phyloP scores from a whole-genome alignment of 768 basidiomycete genomes.

The Termitomyces sp. region DNA sequence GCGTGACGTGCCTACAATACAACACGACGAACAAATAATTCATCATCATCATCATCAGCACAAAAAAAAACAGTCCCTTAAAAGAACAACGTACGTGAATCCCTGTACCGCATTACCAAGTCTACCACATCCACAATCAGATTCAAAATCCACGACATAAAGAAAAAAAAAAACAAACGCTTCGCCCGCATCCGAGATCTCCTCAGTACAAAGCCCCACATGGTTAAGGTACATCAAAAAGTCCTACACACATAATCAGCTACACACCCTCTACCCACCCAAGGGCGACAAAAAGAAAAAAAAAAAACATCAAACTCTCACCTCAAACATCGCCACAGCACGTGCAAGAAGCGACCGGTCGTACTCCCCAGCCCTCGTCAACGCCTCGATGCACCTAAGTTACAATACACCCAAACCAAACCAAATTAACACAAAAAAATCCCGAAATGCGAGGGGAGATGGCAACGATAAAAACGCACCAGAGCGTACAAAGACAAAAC shows the following conservation, averaged over 20 bases:
- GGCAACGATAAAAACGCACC: slow-evolving; percentile 34
- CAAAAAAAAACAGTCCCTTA: not conserved
- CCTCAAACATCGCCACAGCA: slow-evolving; percentile 89
- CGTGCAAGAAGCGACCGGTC: slow-evolving; percentile 59
- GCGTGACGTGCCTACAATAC: slow-evolving; percentile 74
- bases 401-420: too few relatives aligned
- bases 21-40: not conserved
- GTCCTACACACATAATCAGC: slow-evolving; percentile 36
- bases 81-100: slow-evolving; percentile 64
- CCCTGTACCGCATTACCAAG: slow-evolving; percentile 87
- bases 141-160: not conserved
- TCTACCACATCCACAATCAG: slow-evolving; percentile 28
- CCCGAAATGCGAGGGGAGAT: not conserved
- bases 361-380: slow-evolving; percentile 82
- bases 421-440: not conserved
- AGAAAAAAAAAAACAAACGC: slow-evolving; percentile 41
- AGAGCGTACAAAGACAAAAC: slow-evolving; percentile 84
- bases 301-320: too few relatives aligned
- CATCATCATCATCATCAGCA: not conserved
- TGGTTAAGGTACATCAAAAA: slow-evolving; percentile 84
- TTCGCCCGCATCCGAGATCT: slow-evolving; percentile 82
- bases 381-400: slow-evolving; percentile 84
- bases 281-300: not conserved
- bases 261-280: not conserved
- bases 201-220: slow-evolving; percentile 81